Conservation (phyloP, 129 eudicot genomes). For the Centaurea solstitialis region DNA sequence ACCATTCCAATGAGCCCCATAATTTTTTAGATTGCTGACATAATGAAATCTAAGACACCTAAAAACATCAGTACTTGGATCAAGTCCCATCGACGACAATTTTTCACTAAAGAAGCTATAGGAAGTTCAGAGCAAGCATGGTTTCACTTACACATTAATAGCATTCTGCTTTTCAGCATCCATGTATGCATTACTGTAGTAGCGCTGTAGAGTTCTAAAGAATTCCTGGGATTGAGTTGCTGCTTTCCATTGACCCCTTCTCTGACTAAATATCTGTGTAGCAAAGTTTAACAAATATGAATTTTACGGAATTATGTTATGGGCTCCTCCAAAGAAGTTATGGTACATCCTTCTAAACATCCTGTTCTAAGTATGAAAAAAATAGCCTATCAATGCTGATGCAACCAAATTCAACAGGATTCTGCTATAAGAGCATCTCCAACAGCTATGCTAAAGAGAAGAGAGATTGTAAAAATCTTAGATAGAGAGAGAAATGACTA, state of each 20-base stretch:
- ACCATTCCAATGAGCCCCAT: background rate
- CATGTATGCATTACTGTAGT: slow-evolving; percentile 95
- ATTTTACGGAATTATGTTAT: background rate
- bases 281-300: background rate
- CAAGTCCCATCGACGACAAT: background rate
- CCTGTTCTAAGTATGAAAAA: background rate
- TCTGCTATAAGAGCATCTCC: background rate
- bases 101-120: background rate
- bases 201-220: slow-evolving; percentile 88
- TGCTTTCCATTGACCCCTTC: slow-evolving; percentile 97
- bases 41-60: background rate
- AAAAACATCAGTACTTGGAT: background rate
- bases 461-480: too few species aligned
- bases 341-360: background rate
- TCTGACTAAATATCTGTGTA: slow-evolving; percentile 83
- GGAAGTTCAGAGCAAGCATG: background rate
- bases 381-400: background rate
- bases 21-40: background rate
- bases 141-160: slow-evolving; percentile 76
- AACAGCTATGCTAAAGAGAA: too few species aligned
- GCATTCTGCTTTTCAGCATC: slow-evolving; percentile 97
- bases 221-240: slow-evolving; percentile 94
- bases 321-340: background rate
- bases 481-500: too few species aligned
- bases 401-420: background rate